phyloP scores from a whole-genome alignment of 208 protist genomes.

The Acanthamoeba healyi region DNA sequence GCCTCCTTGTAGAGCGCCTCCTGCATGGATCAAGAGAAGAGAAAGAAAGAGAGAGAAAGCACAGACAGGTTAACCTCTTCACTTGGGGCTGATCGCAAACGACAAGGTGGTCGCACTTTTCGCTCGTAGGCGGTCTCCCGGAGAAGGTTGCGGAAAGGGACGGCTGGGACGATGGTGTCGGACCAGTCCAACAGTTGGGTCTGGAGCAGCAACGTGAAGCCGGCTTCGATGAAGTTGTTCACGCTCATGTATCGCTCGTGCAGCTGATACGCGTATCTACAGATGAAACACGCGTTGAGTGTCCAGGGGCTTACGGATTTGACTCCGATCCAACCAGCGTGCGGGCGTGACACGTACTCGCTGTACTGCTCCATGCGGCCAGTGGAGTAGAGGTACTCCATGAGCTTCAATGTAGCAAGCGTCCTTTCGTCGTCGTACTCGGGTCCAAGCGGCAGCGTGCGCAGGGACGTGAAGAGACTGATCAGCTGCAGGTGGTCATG shows the following conservation, averaged over 20 bases:
- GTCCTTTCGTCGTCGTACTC: constrained; percentile 82
- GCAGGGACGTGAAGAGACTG: constrained; percentile 18
- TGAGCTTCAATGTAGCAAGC: constrained; percentile 81
- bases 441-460: constrained; percentile 62
- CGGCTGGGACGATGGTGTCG: constrained; percentile 22
- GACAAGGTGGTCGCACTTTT: too few species aligned
- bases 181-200: constrained; percentile 80
- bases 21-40: too few species aligned
- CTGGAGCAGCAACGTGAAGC: constrained; percentile 82
- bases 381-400: constrained; percentile 84
- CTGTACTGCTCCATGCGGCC: constrained; percentile 82
- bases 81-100: neutral
- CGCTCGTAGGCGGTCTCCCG: constrained; percentile 55
- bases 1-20: constrained; percentile 45
- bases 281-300: too few species aligned
- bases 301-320: too few species aligned
- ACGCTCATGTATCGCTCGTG: neutral
- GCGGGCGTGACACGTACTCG: constrained; percentile 75
- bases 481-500: neutral
- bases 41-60: too few species aligned
- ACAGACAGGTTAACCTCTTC: too few species aligned
- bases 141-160: neutral
- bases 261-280: constrained; percentile 37
- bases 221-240: constrained; percentile 77
- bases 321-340: too few species aligned